A percentile compares a stretch with the other conserved stretches of the same genome.
These are phyloP conservation scores for Exidia glandulosa DNA, from an alignment of 768 basidiomycete genomes.

Conservation along the genomic window DNA sequence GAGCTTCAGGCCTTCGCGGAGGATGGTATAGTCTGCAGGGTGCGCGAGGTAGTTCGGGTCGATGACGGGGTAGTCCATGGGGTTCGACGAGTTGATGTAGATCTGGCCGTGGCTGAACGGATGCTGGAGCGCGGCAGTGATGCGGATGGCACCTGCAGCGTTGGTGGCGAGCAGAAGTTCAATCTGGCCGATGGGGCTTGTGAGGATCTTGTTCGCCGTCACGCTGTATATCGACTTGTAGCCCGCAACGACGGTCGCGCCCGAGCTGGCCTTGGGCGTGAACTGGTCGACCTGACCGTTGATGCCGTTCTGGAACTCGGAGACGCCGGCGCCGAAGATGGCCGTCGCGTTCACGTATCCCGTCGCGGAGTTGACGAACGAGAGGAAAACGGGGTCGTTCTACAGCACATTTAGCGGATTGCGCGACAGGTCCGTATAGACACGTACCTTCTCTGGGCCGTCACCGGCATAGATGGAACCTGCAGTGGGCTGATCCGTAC, in stretches of 20 bases:
- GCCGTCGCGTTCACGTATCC: slow-evolving; percentile 45
- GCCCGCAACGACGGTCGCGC: slow-evolving; percentile 36
- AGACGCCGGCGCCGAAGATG: slow-evolving; percentile 29
- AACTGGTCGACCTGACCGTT: slow-evolving; percentile 20
- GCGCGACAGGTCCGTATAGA: background rate
- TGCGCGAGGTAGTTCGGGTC: slow-evolving; percentile 58
- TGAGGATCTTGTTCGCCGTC: slow-evolving; percentile 28
- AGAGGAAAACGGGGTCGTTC: slow-evolving; percentile 25
- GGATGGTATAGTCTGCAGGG: slow-evolving; percentile 28
- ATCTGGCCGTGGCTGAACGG: slow-evolving; percentile 54
- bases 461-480: slow-evolving; percentile 21
- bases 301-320: slow-evolving; percentile 23
- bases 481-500: slow-evolving; percentile 10
- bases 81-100: slow-evolving; percentile 45
- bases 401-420: background rate
- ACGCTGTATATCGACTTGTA: slow-evolving; percentile 45
- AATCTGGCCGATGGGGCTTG: slow-evolving; percentile 35
- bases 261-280: slow-evolving; percentile 29
- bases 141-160: slow-evolving; percentile 25
- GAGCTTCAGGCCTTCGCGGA: slow-evolving; percentile 53
- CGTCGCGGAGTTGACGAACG: slow-evolving; percentile 53
- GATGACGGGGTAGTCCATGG: slow-evolving; percentile 50
- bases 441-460: slow-evolving; percentile 12
- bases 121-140: slow-evolving; percentile 60
- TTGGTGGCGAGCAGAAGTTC: slow-evolving; percentile 40